A percentile compares a stretch with the other conserved stretches of the same genome.
These are phyloP conservation scores for Nicotiana noctiflora DNA, from an alignment of 257 asterid species.

Conservation along the genomic window DNA sequence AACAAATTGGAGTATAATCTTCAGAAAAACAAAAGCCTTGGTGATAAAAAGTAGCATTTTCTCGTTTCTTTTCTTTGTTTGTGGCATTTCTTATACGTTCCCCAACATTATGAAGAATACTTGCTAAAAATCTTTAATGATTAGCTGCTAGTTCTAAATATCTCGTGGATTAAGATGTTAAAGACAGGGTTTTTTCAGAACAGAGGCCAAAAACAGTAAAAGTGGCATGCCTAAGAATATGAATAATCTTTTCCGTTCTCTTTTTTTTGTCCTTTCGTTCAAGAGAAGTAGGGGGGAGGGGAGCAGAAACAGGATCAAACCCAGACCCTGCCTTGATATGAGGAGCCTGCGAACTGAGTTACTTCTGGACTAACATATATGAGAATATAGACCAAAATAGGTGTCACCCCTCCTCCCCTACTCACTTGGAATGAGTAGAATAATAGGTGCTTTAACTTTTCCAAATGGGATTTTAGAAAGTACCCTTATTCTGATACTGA, in stretches of 20 bases:
- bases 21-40: not conserved
- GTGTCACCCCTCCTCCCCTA: not conserved
- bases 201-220: not conserved
- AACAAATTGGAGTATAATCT: not conserved
- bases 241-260: not conserved
- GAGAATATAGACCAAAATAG: not conserved
- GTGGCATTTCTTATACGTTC: not conserved
- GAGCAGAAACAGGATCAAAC: not conserved
- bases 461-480: not conserved
- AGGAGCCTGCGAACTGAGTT: not conserved
- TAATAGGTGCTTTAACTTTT: not conserved
- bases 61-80: not conserved
- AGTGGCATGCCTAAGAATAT: not conserved
- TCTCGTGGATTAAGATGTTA: not conserved
- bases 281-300: not conserved
- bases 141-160: not conserved
- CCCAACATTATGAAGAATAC: not conserved
- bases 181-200: not conserved
- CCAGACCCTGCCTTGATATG: not conserved
- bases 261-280: not conserved
- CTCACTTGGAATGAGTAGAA: not conserved
- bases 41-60: not conserved
- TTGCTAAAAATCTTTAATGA: not conserved
- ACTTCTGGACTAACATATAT: not conserved
- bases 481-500: slow-evolving; percentile 54